Evolutionary conservation across 768 basidiomycete species (phyloP), one percentile per base, ranked within the genome.

Genomic region (Lactarius hatsudake): DNA sequence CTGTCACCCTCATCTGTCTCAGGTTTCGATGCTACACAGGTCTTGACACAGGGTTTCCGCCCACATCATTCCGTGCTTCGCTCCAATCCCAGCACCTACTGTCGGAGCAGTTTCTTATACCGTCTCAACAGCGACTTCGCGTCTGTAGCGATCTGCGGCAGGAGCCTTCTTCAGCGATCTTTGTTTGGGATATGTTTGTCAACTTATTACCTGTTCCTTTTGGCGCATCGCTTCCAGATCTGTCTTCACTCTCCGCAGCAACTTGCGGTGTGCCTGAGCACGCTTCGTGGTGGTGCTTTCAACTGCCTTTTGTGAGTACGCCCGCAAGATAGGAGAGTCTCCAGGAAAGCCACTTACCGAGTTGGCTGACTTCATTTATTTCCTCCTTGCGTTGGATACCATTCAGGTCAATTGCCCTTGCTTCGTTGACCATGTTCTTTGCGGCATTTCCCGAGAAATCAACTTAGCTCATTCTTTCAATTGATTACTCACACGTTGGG

Each of bases 361-460:
- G 66, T 56, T 64, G 43, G 42, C 66, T 67, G 53, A 64, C 66
- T 55, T 55, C 53, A 23, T 67, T 67, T 34, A 67, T 63, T 5
- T 63, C 58, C 34, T 67, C 59, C 43, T 67, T 34, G 18, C 66
- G 62, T 34, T 18, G 58, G 15, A 64, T 67, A 9, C 20, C 58
- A 20, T 40, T 34, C 32, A 67, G 38, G 42, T 64, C 62, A 54
- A 67, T 48, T 23, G 28, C 65, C 34, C 61, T 69, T 3, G 66
- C 63, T 20, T 63, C 66, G 1, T 51, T 61, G 45, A 64, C 32
- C 48, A 60, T 48, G 18, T 34, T 43, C 65, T 69, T 66, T 43
- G 30, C 7, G 38, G 10, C n/a, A 34, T 55, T 48, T 26, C 28
- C 59, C 26, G 10, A 9, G 13, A 12, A 13, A 48, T 62, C 34